Conservation (phyloP, 176 grass and related monocot species). For the Musa acuminata region DNA sequence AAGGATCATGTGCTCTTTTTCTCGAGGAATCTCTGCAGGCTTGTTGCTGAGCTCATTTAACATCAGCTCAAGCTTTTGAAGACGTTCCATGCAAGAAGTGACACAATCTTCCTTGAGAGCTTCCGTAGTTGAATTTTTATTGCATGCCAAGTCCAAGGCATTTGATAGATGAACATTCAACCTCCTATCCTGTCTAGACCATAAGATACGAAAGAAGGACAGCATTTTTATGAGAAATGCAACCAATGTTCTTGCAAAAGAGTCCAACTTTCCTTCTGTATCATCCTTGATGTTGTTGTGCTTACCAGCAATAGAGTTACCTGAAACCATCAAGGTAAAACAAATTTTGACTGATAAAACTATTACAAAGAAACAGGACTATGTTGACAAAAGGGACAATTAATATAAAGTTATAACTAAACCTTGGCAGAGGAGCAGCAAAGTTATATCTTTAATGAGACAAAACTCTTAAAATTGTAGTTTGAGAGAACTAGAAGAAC, state of each 20-base stretch:
- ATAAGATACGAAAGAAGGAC: slow-evolving; percentile 34
- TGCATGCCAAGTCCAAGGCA: slow-evolving; percentile 1
- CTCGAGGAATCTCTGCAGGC: slow-evolving; percentile 51
- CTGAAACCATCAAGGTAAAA: slow-evolving; percentile 28
- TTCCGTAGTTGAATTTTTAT: slow-evolving; percentile 17
- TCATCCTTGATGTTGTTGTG: slow-evolving; percentile 15
- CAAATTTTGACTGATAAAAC: neutral
- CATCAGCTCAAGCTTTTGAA: slow-evolving; percentile 50
- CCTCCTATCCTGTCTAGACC: slow-evolving; percentile 33
- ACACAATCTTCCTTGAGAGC: slow-evolving; percentile 25
- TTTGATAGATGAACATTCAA: slow-evolving; percentile 17
- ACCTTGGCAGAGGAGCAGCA: neutral
- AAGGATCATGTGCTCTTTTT: slow-evolving; percentile 51
- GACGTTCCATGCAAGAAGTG: slow-evolving; percentile 43
- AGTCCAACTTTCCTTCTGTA: slow-evolving; percentile 25
- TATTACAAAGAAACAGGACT: neutral
- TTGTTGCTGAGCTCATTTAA: slow-evolving; percentile 61
- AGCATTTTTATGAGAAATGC: slow-evolving; percentile 62
- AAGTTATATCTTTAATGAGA: neutral
- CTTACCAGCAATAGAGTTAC: slow-evolving; percentile 19
- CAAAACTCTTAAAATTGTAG: too few species aligned
- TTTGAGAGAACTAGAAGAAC: too few species aligned
- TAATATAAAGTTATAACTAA: neutral
- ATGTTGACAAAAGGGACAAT: neutral
- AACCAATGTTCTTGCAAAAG: slow-evolving; percentile 29